Conservation (phyloP, 176 grass and related monocot genomes). For the Cenchrus purpureus region DNA sequence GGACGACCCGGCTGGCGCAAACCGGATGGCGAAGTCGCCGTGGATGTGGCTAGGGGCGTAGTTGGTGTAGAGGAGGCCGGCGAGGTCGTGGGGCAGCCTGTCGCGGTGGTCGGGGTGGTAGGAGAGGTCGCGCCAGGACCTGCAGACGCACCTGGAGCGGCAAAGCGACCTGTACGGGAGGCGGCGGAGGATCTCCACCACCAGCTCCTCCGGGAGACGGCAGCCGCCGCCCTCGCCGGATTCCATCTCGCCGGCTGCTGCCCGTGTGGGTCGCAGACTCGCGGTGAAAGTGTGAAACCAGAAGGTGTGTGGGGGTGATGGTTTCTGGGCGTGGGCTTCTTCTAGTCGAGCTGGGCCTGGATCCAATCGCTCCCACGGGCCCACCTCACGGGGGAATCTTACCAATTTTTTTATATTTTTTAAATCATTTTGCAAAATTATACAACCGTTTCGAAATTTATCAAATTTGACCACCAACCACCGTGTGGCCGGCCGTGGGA, state of each 20-base stretch:
- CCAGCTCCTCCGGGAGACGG: conserved; percentile 15
- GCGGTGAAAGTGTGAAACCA: too few species aligned
- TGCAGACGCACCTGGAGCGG: conserved; percentile 20
- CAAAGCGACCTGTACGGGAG: conserved; percentile 19
- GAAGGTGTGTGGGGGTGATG: too few species aligned
- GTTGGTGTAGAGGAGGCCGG: conserved; percentile 31
- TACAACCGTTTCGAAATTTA: too few species aligned
- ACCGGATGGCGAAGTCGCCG: not conserved
- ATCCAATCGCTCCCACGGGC: too few species aligned
- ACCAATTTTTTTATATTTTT: too few species aligned
- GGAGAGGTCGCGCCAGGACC: conserved; percentile 20
- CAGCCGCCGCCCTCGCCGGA: not conserved
- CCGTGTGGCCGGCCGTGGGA: too few species aligned
- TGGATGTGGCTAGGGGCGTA: not conserved
- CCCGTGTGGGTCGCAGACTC: too few species aligned
- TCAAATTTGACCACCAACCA: too few species aligned
- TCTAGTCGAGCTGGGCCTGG: too few species aligned
- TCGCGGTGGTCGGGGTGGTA: conserved; percentile 3
- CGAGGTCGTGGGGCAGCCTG: conserved; percentile 22
- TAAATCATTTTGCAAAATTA: too few species aligned
- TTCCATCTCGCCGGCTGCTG: not conserved
- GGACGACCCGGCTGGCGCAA: not conserved
- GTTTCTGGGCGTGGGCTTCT: too few species aligned
- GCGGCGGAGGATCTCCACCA: conserved; percentile 28
- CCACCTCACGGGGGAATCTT: too few species aligned